Percentiles rank a stretch among this genome's conserved stretches.
Conservation (phyloP, 2,329 filamentous ascomycete species). For the Ascochyta koolunga region DNA sequence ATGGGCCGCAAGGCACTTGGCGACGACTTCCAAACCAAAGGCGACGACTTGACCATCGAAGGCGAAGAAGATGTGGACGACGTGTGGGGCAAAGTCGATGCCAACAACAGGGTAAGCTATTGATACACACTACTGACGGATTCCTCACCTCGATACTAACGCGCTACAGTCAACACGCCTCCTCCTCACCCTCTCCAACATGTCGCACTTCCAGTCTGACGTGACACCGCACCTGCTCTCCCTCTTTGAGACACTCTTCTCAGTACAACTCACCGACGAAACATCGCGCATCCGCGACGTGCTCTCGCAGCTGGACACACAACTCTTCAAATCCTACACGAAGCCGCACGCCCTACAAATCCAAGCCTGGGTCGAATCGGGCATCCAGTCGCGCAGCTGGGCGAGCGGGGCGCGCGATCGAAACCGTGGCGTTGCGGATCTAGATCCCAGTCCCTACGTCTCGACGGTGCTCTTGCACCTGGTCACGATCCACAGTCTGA, state of each 20-base stretch:
- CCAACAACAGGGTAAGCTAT: constrained; percentile 41
- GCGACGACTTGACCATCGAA: constrained; percentile 54
- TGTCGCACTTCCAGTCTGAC: constrained; percentile 80
- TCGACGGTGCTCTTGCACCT: constrained; percentile 85
- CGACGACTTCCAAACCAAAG: constrained; percentile 58
- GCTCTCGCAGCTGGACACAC: constrained; percentile 84
- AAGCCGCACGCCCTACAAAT: constrained; percentile 64
- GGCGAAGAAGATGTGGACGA: constrained; percentile 33
- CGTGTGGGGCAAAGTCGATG: constrained; percentile 43
- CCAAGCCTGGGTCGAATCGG: constrained; percentile 71
- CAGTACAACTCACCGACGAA: constrained; percentile 92
- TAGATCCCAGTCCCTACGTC: constrained; percentile 83
- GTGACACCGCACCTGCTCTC: constrained; percentile 87
- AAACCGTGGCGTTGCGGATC: constrained; percentile 55
- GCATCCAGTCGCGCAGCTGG: constrained; percentile 76
- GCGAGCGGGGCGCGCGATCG: constrained; percentile 44
- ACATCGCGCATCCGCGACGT: constrained; percentile 90
- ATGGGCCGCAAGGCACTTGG: constrained; percentile 69
- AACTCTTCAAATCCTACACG: constrained; percentile 92
- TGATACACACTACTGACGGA: neutral
- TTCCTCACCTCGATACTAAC: constrained; percentile 16
- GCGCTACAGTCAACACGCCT: constrained; percentile 78
- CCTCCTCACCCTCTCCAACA: constrained; percentile 90
- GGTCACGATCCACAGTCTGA: constrained; percentile 88
- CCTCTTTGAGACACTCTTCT: constrained; percentile 92